A percentile compares a stretch with the other conserved stretches of the same genome.
These are phyloP conservation scores for Mallotus nudiflorus DNA, from an alignment of 345 rosid genomes.

Conservation along the genomic window DNA sequence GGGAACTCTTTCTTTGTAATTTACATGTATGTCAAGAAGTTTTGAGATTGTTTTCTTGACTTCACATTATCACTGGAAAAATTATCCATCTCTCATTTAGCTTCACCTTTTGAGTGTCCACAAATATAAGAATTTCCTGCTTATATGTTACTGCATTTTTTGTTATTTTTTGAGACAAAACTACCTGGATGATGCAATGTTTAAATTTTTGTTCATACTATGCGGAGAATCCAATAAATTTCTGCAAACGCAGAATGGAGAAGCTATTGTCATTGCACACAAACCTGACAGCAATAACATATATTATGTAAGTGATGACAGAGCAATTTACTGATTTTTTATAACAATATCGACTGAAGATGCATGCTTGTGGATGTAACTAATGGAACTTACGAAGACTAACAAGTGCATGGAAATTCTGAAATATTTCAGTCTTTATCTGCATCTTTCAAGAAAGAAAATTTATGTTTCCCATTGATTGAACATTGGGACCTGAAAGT, in stretches of 20 bases:
- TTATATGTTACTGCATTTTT: background rate
- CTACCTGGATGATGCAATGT: background rate
- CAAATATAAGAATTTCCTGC: background rate
- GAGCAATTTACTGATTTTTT: background rate
- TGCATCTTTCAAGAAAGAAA: conserved; percentile 12
- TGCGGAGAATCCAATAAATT: background rate
- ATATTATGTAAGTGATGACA: background rate
- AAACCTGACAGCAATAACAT: background rate
- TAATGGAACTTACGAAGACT: background rate
- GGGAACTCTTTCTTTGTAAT: conserved; percentile 19
- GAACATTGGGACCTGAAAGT: conserved; percentile 1
- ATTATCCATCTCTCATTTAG: background rate
- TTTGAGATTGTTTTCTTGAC: background rate
- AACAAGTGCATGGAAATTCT: background rate
- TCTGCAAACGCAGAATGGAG: background rate
- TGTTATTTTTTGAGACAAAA: background rate
- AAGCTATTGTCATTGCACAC: background rate
- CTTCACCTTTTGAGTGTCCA: background rate
- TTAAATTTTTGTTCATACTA: background rate
- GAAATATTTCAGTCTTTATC: background rate
- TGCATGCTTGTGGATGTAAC: background rate
- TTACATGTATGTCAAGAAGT: conserved; percentile 1
- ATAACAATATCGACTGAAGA: background rate
- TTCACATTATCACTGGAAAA: background rate
- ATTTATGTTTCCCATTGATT: conserved; percentile 23